Evolutionary conservation across 176 grass and related monocot species (phyloP), one percentile per base, ranked within the genome.

Genomic region (Oryza meridionalis): DNA sequence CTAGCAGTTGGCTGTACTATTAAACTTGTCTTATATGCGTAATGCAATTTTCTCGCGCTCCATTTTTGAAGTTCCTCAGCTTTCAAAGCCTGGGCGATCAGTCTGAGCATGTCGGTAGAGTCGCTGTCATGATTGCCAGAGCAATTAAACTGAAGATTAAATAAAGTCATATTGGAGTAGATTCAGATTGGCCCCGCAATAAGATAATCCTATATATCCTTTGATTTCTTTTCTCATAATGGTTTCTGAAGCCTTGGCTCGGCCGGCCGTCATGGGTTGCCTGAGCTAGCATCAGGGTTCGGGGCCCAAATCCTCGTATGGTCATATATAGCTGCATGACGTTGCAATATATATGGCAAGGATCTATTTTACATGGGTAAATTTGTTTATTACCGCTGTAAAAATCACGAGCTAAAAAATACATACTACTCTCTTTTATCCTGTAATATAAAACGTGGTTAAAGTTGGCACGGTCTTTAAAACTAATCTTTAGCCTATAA

Each of bases 71-170:
- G n/a, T 44, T 61, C 5, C 35, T 58, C 53, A 62, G n/a, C 58
- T 62, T 22, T 31, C 37, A 0, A 44, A 72, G 43, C 68, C 51
- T 5, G 22, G n/a, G 35, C 13, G 58, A 24, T 24, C 58, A 24
- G n/a, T 24, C 58, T 24, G 47, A 33, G 49, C 47, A 50, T 79
- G 67, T 29, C 27, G 43, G 29, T 31, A 26, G 0, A 33, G 53
- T 50, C 70, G 6, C 69, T 69, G 70, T 62, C 78, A 62, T 65
- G 85, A 75, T 59, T 17, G 45, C 25, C 77, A 19, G 69, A 59
- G 32, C 11, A 81, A 17, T 26, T 29, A 61, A 21, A 44, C 11
- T 14, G 14, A 37, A 53, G 59, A 81, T 33, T 69, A 29, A 58
- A 77, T 7, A 44, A n/a, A 62, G 69, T 10, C 29, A 73, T 27